Evolutionary conservation across 371 early-diverging fungal genomes (phyloP).

Genomic region (Mortierella sp.): DNA sequence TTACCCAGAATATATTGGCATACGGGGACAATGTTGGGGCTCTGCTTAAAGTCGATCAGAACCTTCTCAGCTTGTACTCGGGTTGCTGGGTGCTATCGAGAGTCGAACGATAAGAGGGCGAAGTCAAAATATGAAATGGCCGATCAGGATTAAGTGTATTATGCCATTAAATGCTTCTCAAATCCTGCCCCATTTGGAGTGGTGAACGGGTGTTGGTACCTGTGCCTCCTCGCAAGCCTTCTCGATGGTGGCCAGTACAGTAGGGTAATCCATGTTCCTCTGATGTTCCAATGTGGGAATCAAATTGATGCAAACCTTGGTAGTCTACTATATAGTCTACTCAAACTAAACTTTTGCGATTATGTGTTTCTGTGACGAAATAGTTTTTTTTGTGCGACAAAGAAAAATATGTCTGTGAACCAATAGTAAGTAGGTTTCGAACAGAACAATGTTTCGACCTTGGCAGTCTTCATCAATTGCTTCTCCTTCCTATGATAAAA

Average conservation of each 20-base stretch:
- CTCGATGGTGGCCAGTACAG: slow-evolving; percentile 64
- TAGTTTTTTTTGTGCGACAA: neutral
- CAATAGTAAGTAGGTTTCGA: too few relatives aligned
- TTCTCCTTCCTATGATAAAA: too few relatives aligned
- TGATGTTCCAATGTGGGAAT: slow-evolving; percentile 17
- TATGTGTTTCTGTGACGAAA: slow-evolving; percentile 7
- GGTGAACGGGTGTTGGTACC: slow-evolving; percentile 58
- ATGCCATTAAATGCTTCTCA: neutral
- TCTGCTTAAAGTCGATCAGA: slow-evolving; percentile 69
- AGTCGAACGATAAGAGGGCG: slow-evolving; percentile 29
- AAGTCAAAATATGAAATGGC: slow-evolving; percentile 2
- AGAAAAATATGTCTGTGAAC: too few relatives aligned
- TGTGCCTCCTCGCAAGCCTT: slow-evolving; percentile 77
- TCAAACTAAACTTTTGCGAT: slow-evolving; percentile 2
- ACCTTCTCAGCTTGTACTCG: slow-evolving; percentile 71
- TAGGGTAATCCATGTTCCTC: slow-evolving; percentile 55
- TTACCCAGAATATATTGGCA: slow-evolving; percentile 77
- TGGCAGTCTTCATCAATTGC: too few relatives aligned
- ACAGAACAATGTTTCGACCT: too few relatives aligned
- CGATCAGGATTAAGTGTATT: neutral
- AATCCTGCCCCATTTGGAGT: neutral
- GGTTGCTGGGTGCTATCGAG: slow-evolving; percentile 63
- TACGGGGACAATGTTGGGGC: slow-evolving; percentile 70
- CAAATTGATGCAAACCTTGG: neutral
- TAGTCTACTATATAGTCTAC: neutral